These are phyloP conservation scores for Cucurbita ficifolia DNA, from an alignment of 306 rosid species.

Conservation along the genomic window DNA sequence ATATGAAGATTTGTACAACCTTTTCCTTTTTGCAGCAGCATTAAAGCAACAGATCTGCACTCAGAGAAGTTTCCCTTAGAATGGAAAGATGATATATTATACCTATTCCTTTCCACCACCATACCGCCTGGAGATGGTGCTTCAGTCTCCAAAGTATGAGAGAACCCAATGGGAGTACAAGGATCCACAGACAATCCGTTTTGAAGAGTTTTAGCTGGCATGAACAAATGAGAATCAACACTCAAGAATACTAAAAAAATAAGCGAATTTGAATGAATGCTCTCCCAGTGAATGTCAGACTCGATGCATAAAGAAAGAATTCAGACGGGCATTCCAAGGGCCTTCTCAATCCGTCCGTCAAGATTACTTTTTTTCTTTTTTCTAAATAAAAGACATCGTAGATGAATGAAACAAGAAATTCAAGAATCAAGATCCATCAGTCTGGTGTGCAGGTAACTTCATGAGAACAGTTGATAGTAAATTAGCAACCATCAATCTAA, in stretches of 20 bases:
- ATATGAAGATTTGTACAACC: slow-evolving; percentile 24
- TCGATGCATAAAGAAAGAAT: not conserved
- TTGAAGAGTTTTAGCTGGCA: slow-evolving; percentile 56
- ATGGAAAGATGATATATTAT: slow-evolving; percentile 30
- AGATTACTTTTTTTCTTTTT: too few species aligned
- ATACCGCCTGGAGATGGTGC: slow-evolving; percentile 37
- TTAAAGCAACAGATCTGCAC: slow-evolving; percentile 77
- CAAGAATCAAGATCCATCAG: not conserved
- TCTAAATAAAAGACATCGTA: not conserved
- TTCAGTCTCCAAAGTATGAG: slow-evolving; percentile 24
- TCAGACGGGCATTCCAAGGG: too few species aligned
- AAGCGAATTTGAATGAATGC: not conserved
- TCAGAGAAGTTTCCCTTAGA: slow-evolving; percentile 73
- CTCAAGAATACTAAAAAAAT: not conserved
- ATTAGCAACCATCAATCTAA: not conserved
- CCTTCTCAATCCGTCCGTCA: not conserved
- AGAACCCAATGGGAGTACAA: slow-evolving; percentile 77
- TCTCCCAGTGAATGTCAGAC: not conserved
- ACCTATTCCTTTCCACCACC: slow-evolving; percentile 20
- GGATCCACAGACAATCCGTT: slow-evolving; percentile 47
- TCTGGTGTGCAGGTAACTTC: not conserved
- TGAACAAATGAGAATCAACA: not conserved
- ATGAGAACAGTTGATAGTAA: not conserved
- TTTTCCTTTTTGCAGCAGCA: slow-evolving; percentile 73
- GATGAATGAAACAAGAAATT: not conserved